phyloP scores from a whole-genome alignment of 2,329 filamentous ascomycete genomes.

The Aspergillus neoniger region DNA sequence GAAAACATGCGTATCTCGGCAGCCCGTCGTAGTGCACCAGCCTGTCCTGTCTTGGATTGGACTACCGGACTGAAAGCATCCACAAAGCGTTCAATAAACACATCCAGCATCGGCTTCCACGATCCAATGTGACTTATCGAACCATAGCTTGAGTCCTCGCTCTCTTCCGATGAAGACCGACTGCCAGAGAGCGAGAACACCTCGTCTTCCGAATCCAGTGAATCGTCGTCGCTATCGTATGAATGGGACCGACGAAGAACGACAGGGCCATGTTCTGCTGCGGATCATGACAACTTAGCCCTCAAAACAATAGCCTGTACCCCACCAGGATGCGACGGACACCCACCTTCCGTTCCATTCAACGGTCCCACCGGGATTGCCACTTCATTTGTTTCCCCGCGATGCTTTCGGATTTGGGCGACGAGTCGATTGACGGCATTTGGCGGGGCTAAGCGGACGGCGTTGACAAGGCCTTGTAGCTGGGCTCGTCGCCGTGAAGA shows the following conservation, averaged over 20 bases:
- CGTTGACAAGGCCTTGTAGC: constrained; percentile 37
- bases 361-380: constrained; percentile 24
- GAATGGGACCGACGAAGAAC: neutral
- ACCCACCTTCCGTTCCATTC: constrained; percentile 30
- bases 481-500: constrained; percentile 31
- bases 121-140: constrained; percentile 27
- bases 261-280: neutral
- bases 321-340: neutral
- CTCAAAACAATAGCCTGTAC: neutral
- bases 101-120: constrained; percentile 33
- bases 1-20: constrained; percentile 45
- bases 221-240: constrained; percentile 15
- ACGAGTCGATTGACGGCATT: constrained; percentile 35
- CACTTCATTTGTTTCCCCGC: constrained; percentile 21
- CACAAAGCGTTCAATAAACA: constrained; percentile 42
- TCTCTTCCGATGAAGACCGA: constrained; percentile 23
- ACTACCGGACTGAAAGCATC: constrained; percentile 45
- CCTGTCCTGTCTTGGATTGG: constrained; percentile 35
- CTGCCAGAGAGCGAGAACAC: constrained; percentile 1
- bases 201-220: constrained; percentile 17
- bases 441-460: constrained; percentile 36
- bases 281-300: neutral
- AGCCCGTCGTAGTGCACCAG: constrained; percentile 39
- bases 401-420: constrained; percentile 30
- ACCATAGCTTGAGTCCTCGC: constrained; percentile 26